Base-by-base conservation (phyloP, 805 yeast species). In the Kuraishia borneana region DNA sequence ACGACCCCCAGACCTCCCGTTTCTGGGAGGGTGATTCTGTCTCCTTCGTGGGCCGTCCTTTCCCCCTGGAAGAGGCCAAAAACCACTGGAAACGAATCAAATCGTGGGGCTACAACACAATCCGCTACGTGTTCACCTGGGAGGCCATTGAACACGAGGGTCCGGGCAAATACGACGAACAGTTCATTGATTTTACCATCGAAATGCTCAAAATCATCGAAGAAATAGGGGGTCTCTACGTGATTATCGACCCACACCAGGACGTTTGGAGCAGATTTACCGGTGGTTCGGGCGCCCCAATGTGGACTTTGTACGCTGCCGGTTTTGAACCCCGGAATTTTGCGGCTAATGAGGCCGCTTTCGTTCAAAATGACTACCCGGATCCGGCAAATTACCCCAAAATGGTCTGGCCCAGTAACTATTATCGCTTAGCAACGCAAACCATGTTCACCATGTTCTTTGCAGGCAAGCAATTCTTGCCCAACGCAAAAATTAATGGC, bases 321-420 rank as follows among this genome's bases (percentile, higher is more conserved):
- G 96, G 96, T 1, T 58, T 88, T 32, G 73, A 88, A 36, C 95
- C 95, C 0, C 61, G 52, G n/a, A 54, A 70, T n/a, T 83, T 92
- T 46, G 55, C 68, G 1, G 63, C 43, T 2, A 83, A 92, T 4
- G 83, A 81, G 39, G 94, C 95, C 1, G 89, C 96, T 0, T 53
- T 83, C 22, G 51, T 85, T 16, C 95, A 88, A 50, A 76, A 81
- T 44, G 50, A 58, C 13, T 65, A 62, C 50, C 55, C 61, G 1
- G 53, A 63, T 30, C 71, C 73, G 6, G 44, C 45, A 13, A 35
- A 52, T 8, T 82, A 70, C 51, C 85, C 87, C 5, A 81, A 83
- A 46, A 88, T 88, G 96, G 63, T 87, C 22, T 88, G 96, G 96
- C 76, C 95, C 0, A 76, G 96, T 1, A 88, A 88, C 54, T 85